Conservation (phyloP, 2,329 filamentous ascomycete species). For the Nigrospora oryzae region DNA sequence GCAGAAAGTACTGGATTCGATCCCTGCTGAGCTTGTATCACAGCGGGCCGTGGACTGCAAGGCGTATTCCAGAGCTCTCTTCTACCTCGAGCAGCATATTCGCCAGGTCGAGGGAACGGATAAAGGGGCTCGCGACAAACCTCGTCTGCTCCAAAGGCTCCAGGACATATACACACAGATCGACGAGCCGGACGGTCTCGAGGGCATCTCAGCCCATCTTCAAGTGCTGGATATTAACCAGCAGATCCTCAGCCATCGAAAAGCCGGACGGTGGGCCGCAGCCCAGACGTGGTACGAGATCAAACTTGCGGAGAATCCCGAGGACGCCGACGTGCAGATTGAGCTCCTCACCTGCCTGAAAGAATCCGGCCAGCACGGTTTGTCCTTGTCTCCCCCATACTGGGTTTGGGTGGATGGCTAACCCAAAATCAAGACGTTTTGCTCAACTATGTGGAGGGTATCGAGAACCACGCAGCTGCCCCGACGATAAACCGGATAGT, state of each 20-base stretch:
- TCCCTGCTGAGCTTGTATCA: slow-evolving; percentile 69
- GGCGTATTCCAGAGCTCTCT: slow-evolving; percentile 84
- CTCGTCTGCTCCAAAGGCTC: slow-evolving; percentile 65
- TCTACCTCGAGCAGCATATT: slow-evolving; percentile 91
- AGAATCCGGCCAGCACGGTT: slow-evolving; percentile 87
- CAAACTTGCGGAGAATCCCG: slow-evolving; percentile 69
- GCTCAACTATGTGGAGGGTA: slow-evolving; percentile 76
- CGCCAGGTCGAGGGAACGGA: slow-evolving; percentile 37
- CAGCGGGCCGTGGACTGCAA: slow-evolving; percentile 86
- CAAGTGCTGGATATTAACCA: slow-evolving; percentile 86
- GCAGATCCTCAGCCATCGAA: slow-evolving; percentile 85
- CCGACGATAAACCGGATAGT: slow-evolving; percentile 55
- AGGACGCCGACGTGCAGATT: slow-evolving; percentile 68
- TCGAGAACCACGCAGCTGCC: slow-evolving; percentile 41
- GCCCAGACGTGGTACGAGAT: slow-evolving; percentile 98
- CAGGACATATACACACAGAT: slow-evolving; percentile 96
- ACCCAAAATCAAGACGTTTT: slow-evolving; percentile 60
- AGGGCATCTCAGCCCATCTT: slow-evolving; percentile 84
- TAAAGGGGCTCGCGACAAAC: slow-evolving; percentile 41
- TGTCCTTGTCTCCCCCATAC: neutral
- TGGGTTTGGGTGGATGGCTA: slow-evolving; percentile 6
- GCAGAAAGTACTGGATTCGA: slow-evolving; percentile 44
- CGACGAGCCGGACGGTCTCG: slow-evolving; percentile 92
- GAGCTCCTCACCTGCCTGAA: slow-evolving; percentile 83
- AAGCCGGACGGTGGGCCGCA: slow-evolving; percentile 86